These are phyloP conservation scores for Aspergillus nanangensis DNA, from an alignment of 495 filamentous ascomycete genomes.

Conservation along the genomic window DNA sequence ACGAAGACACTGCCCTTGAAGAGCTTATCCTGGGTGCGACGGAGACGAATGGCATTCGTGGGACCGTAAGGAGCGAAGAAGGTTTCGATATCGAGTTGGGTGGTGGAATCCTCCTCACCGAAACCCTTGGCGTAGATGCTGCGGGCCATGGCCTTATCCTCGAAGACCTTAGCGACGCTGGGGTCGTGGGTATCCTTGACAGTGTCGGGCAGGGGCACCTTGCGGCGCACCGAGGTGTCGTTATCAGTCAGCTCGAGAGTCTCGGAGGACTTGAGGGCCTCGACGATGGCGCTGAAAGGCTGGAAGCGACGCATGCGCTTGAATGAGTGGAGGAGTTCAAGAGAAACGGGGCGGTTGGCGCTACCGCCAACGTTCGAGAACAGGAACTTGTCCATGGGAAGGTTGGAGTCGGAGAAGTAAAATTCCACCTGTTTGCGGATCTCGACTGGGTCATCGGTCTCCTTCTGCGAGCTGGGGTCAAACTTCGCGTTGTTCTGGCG, in stretches of 20 bases:
- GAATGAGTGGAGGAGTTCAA: constrained; percentile 75
- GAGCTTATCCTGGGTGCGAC: constrained; percentile 58
- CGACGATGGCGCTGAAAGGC: constrained; percentile 73
- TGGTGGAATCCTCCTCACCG: constrained; percentile 67
- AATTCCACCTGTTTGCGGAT: constrained; percentile 94
- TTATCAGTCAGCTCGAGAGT: constrained; percentile 65
- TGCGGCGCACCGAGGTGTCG: constrained; percentile 69
- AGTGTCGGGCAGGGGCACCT: constrained; percentile 53
- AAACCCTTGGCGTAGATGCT: constrained; percentile 87
- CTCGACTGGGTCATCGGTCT: constrained; percentile 66
- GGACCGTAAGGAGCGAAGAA: constrained; percentile 81
- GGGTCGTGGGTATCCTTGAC: constrained; percentile 35
- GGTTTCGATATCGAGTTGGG: constrained; percentile 89
- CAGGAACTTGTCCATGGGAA: constrained; percentile 82
- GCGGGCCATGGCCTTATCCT: constrained; percentile 53
- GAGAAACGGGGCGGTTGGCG: constrained; percentile 71
- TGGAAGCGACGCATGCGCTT: constrained; percentile 93
- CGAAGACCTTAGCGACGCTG: constrained; percentile 49
- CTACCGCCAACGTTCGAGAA: constrained; percentile 68
- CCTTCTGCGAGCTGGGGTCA: constrained; percentile 56
- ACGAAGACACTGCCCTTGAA: constrained; percentile 98
- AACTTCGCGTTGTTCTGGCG: constrained; percentile 54
- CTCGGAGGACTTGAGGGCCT: constrained; percentile 71
- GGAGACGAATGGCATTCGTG: constrained; percentile 79
- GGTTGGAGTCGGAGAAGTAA: constrained; percentile 93